phyloP scores from a whole-genome alignment of 495 filamentous ascomycete genomes.

The Aspergillus conjunctus region DNA sequence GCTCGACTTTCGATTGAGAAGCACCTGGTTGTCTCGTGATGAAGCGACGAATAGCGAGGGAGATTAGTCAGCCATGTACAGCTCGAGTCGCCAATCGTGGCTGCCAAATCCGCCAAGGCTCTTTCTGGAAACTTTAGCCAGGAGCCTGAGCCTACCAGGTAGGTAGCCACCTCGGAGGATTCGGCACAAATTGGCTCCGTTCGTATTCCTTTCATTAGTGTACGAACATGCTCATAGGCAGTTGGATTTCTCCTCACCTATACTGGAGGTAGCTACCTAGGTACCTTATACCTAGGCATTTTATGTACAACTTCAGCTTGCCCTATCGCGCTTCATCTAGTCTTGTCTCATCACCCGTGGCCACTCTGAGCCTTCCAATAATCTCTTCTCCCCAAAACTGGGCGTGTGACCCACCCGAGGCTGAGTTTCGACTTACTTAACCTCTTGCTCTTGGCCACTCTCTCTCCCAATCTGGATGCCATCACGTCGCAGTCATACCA shows the following conservation, averaged over 20 bases:
- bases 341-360: too few relatives aligned
- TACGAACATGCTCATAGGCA: conserved; percentile 3
- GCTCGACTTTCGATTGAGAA: too few relatives aligned
- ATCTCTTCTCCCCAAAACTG: neutral
- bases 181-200: neutral
- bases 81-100: too few relatives aligned
- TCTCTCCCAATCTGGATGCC: conserved; percentile 21
- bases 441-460: neutral
- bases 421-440: neutral
- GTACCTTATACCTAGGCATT: neutral
- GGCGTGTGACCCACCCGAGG: neutral
- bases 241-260: neutral
- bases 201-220: conserved; percentile 6
- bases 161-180: neutral
- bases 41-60: too few relatives aligned
- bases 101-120: too few relatives aligned
- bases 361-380: too few relatives aligned
- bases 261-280: too few relatives aligned
- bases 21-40: too few relatives aligned
- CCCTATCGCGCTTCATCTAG: neutral
- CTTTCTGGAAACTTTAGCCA: too few relatives aligned
- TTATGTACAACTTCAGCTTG: neutral
- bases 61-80: too few relatives aligned
- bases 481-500: conserved; percentile 34
- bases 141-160: neutral